Percentiles rank a stretch among this genome's conserved stretches.
phyloP scores from a whole-genome alignment of 306 rosid genomes.

The Cyamopsis tetragonoloba region DNA sequence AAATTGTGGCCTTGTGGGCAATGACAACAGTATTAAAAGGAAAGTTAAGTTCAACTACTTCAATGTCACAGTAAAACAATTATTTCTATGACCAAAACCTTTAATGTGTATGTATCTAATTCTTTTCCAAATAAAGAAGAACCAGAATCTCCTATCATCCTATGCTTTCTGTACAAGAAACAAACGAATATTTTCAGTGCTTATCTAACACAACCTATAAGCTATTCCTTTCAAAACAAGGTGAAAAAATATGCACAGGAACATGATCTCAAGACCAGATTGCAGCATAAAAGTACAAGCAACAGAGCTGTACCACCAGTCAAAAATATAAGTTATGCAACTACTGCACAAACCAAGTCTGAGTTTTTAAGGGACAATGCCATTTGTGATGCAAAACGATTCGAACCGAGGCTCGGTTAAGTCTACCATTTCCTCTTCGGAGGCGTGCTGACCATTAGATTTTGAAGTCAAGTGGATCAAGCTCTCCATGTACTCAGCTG shows the following conservation, averaged over 20 bases:
- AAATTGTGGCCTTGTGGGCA: neutral
- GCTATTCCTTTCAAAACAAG: conserved; percentile 22
- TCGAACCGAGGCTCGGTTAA: conserved; percentile 85
- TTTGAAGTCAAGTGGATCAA: conserved; percentile 54
- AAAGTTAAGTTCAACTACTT: neutral
- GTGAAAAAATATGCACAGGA: neutral
- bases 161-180: conserved; percentile 53
- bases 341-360: neutral
- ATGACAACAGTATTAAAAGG: neutral
- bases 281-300: conserved; percentile 12
- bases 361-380: conserved; percentile 29
- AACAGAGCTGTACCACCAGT: neutral
- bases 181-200: conserved; percentile 25
- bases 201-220: conserved; percentile 28
- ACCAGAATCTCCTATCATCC: conserved; percentile 28
- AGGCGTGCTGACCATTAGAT: conserved; percentile 37
- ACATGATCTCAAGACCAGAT: conserved; percentile 18
- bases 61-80: neutral
- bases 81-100: conserved; percentile 14
- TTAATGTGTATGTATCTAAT: conserved; percentile 16
- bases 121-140: conserved; percentile 28
- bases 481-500: conserved; percentile 51
- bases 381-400: conserved; percentile 61
- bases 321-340: neutral
- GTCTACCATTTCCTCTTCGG: conserved; percentile 76